phyloP scores from a whole-genome alignment of 2,329 filamentous ascomycete genomes.

The Fusarium anguioides region DNA sequence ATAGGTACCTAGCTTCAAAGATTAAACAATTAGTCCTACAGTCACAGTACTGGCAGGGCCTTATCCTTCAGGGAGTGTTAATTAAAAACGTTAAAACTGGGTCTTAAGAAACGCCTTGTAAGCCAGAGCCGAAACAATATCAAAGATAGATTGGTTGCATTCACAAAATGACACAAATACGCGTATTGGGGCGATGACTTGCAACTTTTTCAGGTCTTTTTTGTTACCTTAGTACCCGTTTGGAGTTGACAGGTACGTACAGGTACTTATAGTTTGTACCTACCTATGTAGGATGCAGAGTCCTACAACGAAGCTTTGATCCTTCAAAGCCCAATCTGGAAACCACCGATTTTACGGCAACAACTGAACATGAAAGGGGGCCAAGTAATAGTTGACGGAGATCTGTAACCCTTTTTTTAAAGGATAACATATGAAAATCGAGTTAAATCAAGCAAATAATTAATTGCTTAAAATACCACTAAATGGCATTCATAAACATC shows the following conservation, averaged over 20 bases:
- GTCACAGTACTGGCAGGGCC: no score
- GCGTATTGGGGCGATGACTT: background rate
- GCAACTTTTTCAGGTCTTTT: no score
- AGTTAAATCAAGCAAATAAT: background rate
- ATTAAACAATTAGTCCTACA: no score
- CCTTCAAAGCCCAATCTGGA: conserved; percentile 15
- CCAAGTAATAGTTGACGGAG: background rate
- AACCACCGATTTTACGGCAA: background rate
- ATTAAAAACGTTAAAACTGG: no score
- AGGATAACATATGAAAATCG: no score
- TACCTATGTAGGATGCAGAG: background rate
- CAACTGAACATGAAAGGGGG: background rate
- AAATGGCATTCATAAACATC: background rate
- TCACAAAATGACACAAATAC: background rate
- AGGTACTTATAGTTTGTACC: background rate
- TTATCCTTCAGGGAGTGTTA: background rate
- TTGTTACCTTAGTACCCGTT: no score
- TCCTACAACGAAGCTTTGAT: background rate
- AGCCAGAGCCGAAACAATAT: background rate
- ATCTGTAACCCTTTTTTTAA: rapidly evolving
- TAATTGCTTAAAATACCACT: background rate
- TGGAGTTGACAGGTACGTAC: background rate
- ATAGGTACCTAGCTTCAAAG: no score
- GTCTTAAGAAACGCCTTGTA: no score
- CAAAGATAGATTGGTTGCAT: background rate